Conservation (phyloP, 1,284 basidiomycete species). For the Fomitiporia mediterranea region DNA sequence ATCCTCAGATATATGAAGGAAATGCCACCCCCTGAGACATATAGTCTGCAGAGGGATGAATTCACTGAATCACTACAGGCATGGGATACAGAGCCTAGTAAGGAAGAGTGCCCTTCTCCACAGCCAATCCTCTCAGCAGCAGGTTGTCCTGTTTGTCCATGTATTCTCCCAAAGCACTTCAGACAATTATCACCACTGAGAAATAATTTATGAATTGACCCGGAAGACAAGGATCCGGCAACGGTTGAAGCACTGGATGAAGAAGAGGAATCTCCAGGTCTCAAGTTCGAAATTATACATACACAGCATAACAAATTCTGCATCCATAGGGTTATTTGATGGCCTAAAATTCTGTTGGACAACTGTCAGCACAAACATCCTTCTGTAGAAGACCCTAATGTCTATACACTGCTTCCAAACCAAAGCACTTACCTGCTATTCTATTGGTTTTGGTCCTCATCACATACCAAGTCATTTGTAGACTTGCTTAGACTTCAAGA, state of each 20-base stretch:
- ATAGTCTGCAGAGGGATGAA: too few relatives aligned
- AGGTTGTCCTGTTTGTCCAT: neutral
- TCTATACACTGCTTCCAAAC: neutral
- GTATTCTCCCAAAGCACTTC: neutral
- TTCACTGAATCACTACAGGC: too few relatives aligned
- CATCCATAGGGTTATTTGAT: neutral
- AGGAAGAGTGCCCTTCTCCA: too few relatives aligned
- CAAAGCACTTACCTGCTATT: neutral
- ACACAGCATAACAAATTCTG: neutral
- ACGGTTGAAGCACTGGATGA: neutral
- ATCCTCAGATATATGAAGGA: too few relatives aligned
- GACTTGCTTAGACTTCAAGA: neutral
- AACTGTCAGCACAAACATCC: neutral
- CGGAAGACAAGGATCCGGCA: neutral
- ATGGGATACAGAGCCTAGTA: too few relatives aligned
- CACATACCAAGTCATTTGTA: neutral
- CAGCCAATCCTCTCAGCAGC: neutral
- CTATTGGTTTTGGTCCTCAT: neutral
- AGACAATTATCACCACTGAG: neutral
- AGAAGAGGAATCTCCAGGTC: neutral
- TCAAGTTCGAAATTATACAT: neutral
- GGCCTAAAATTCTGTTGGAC: neutral
- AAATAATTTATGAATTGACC: neutral
- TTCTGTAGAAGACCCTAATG: neutral
- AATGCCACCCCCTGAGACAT: too few relatives aligned